A percentile compares a stretch with the other conserved stretches of the same genome.
phyloP scores from a whole-genome alignment of 805 yeast genomes.

The Suhomyces kilbournensis region DNA sequence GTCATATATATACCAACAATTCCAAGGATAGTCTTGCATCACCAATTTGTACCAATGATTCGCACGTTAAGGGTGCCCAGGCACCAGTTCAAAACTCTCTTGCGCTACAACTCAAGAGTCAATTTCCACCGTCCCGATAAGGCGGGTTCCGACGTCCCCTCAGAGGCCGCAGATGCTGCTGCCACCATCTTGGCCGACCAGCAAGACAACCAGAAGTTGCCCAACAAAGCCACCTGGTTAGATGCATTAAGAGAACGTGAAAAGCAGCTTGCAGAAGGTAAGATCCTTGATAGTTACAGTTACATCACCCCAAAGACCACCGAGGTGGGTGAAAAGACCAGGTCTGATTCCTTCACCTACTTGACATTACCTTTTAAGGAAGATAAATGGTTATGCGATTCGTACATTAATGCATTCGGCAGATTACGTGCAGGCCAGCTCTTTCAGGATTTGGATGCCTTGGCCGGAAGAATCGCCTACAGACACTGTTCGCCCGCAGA shows the following conservation, averaged over 20 bases:
- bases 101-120: slow-evolving; percentile 7
- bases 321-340: slow-evolving; percentile 66
- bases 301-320: slow-evolving; percentile 72
- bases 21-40: too few species aligned
- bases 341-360: slow-evolving; percentile 73
- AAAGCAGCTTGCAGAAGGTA: slow-evolving; percentile 70
- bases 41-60: not conserved
- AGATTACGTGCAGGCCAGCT: slow-evolving; percentile 87
- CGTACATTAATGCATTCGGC: slow-evolving; percentile 89
- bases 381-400: slow-evolving; percentile 77
- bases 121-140: slow-evolving; percentile 29
- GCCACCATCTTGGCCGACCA: slow-evolving; percentile 67
- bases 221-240: slow-evolving; percentile 73
- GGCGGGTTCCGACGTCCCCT: slow-evolving; percentile 47
- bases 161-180: slow-evolving; percentile 70
- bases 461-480: slow-evolving; percentile 92
- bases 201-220: slow-evolving; percentile 46
- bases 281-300: slow-evolving; percentile 64
- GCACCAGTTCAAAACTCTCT: not conserved
- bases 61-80: not conserved
- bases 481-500: slow-evolving; percentile 93
- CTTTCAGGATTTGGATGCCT: slow-evolving; percentile 89
- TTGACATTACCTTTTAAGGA: slow-evolving; percentile 77
- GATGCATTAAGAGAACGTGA: slow-evolving; percentile 76
- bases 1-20: not conserved